These are phyloP conservation scores for Diaporthe batatas DNA, from an alignment of 2,329 filamentous ascomycete genomes.

Conservation along the genomic window DNA sequence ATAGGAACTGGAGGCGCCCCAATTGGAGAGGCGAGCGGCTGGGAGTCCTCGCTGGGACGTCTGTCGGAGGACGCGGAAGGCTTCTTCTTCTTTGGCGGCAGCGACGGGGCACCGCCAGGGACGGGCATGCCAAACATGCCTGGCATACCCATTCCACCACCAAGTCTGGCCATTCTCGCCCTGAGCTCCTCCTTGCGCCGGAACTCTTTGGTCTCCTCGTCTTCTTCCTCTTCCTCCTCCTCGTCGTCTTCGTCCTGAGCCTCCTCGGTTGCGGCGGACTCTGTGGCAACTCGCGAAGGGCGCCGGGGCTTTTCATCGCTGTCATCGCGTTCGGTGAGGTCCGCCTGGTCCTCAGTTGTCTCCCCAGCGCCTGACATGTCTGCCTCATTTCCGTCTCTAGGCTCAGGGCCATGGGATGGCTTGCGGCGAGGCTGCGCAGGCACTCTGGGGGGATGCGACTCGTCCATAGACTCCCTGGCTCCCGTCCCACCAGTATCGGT, in stretches of 20 bases:
- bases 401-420: constrained; percentile 60
- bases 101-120: constrained; percentile 59
- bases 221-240: constrained; percentile 82
- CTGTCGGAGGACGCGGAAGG: constrained; percentile 54
- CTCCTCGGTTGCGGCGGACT: constrained; percentile 52
- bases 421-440: constrained; percentile 65
- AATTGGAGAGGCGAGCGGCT: constrained; percentile 59
- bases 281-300: constrained; percentile 55
- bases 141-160: constrained; percentile 96
- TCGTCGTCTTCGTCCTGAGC: constrained; percentile 65
- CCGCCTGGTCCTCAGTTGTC: constrained; percentile 71
- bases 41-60: constrained; percentile 58
- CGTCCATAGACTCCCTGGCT: constrained; percentile 66
- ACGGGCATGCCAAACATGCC: constrained; percentile 89
- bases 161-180: constrained; percentile 98
- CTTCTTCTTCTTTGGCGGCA: constrained; percentile 70
- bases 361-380: constrained; percentile 76
- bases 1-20: constrained; percentile 68
- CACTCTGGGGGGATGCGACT: constrained; percentile 54
- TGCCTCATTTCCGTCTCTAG: constrained; percentile 73
- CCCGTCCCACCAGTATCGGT: constrained; percentile 62
- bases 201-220: constrained; percentile 89
- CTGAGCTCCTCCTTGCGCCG: constrained; percentile 88
- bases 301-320: constrained; percentile 71
- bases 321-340: constrained; percentile 79